Conservation (phyloP, 116 monocot genomes). For the Phalaenopsis hybrid region DNA sequence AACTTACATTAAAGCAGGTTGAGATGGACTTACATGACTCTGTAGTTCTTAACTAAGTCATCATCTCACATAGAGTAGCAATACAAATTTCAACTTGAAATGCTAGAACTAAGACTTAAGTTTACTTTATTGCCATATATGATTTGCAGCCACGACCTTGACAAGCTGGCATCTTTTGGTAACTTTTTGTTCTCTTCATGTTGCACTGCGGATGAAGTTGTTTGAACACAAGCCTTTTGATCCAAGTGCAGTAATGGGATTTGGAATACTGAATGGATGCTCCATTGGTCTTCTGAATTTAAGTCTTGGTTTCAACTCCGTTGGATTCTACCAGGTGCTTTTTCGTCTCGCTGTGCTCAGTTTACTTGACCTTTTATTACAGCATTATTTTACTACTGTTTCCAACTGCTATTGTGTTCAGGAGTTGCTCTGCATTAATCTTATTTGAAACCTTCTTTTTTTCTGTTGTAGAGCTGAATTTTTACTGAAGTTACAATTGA, state of each 20-base stretch:
- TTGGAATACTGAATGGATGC: constrained; percentile 85
- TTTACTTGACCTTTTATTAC: background rate
- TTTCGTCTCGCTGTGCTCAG: constrained; percentile 1
- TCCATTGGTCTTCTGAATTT: constrained; percentile 83
- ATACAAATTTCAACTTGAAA: background rate
- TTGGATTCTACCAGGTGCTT: constrained; percentile 84
- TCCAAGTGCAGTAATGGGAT: constrained; percentile 73
- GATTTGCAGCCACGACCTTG: constrained; percentile 76
- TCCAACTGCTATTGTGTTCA: background rate
- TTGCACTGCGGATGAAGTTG: constrained; percentile 72
- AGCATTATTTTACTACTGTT: background rate
- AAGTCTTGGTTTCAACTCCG: constrained; percentile 86
- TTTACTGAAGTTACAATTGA: background rate
- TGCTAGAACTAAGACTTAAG: background rate
- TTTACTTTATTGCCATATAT: constrained; percentile 1
- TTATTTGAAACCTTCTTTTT: background rate
- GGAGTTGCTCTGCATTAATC: background rate
- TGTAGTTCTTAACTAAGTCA: background rate
- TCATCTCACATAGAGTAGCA: background rate
- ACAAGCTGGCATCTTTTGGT: constrained; percentile 97
- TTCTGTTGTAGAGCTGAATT: background rate
- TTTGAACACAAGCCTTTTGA: constrained; percentile 92
- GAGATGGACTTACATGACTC: background rate
- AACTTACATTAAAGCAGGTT: background rate
- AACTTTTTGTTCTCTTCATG: constrained; percentile 85